Evolutionary conservation across 2,329 filamentous ascomycete species (phyloP), one percentile per base, ranked within the genome.

Genomic region (Trichocomaceae sp.): DNA sequence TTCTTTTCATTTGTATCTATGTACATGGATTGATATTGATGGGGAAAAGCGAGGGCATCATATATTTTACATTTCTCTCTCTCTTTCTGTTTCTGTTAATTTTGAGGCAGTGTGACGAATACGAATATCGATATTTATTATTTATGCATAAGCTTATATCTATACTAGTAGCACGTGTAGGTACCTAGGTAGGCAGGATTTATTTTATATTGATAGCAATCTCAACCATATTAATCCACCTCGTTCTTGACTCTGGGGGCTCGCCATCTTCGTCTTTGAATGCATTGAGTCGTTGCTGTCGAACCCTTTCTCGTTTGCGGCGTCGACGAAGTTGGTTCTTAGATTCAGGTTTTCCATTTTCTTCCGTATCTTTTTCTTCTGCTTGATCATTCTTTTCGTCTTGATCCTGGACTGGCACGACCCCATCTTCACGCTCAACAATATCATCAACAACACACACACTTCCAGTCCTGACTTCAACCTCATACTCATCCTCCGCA

Each of bases 381-480:
- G 31, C 13, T 44, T 47, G 62, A 15, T 55, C 56, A 55, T 50
- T 59, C 54, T 52, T 39, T 13, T 60, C 55, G 26, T 59, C 54
- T 3, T 48, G 22, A 4, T 13, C 22, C 10, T 19, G 17, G 42
- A 6, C 35, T 13, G 15, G 56, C 42, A 60, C 61, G 54, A 63
- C 54, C 56, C 68, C 65, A 42, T 59, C 23, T 2, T 22, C 39
- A 17, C 8, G 66, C 51, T 72, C 70, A 29, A 78, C 73, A 52
- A 85, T 75, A 73, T 85, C 82, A 72, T 85, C 83, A 53, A 85
- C 76, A 45, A 80, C 80, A 54, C 75, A 68, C 47, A 82, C 77
- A 65, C 71, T 81, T 23, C 81, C 81, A 58, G 80, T 81, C 63
- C 74, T 75, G 39, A 84, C 68, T 47, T 68, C 70, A 3, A 84